Base-by-base conservation (phyloP, 1,139 yeast species). In the Suhomyces terraborum region DNA sequence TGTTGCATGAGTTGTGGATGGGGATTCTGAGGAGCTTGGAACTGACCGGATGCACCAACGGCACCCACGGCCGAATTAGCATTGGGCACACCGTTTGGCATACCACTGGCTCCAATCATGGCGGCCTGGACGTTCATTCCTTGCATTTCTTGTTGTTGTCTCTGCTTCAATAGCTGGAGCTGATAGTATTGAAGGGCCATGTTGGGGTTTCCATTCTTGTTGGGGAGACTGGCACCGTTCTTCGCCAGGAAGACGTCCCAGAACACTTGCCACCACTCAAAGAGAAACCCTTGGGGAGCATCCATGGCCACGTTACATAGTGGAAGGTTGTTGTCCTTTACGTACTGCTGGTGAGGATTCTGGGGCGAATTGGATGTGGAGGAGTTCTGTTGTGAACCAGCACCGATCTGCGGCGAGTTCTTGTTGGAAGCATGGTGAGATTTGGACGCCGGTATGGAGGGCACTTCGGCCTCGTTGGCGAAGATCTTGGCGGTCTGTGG, bases 261-360 rank as follows among this genome's bases (percentile, higher is more conserved):
- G 59, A 89, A 91, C 23, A 89, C 82, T 66, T 82, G 89, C 97
- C 97, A 91, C 97, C 98, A 91, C 59, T 89, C 97, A 53, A 78
- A 82, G 33, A 89, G 67, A 55, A 88, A 89, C 8, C 96, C 94
- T 53, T 84, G 91, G 0, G 95, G 94, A 4, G 95, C 83, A 57
- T 88, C 88, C 79, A 79, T 77, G 19, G 81, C 72, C 54, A 79
- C 73, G 40, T 69, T 67, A 43, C 79, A 61, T 19, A 67, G 67
- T 1, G 84, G 81, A 19, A 80, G 60, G 40, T 73, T 75, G 45
- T 68, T 59, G 6, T 66, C 71, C 42, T 64, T 64, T 32, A 54
- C 58, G 38, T 59, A 50, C 40, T 61, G 68, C 33, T 42, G 46
- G 23, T 46, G 43, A 6, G 58, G 55, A 20, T 52, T 50, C 32